Evolutionary conservation across 169 alveolate species (phyloP).

Genomic region (Ichthyophthirius multifiliis): DNA sequence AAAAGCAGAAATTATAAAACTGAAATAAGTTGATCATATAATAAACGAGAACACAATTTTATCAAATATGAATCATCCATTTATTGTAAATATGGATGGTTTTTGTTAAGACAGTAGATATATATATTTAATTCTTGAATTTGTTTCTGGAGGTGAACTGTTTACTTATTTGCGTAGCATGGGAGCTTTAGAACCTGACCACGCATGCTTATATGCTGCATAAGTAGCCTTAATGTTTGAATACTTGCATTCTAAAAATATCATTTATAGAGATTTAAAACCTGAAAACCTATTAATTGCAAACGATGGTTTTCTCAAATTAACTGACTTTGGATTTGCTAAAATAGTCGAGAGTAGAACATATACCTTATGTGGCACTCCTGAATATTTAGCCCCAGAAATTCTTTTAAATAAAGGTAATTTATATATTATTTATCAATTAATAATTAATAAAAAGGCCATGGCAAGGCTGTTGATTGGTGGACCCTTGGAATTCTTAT

Average conservation of each 20-base stretch:
- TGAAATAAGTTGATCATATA: conserved; percentile 91
- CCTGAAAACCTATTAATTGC: conserved; percentile 93
- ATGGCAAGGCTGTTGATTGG: conserved; percentile 85
- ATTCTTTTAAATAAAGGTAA: conserved; percentile 67
- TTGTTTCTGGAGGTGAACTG: conserved; percentile 96
- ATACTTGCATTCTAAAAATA: conserved; percentile 68
- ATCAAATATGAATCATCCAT: conserved; percentile 92
- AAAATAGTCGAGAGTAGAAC: conserved; percentile 73
- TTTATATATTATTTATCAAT: no score
- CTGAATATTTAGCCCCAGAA: conserved; percentile 88
- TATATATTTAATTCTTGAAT: conserved; percentile 92
- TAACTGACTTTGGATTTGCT: conserved; percentile 99
- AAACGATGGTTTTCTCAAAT: conserved; percentile 95
- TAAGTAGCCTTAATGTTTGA: conserved; percentile 88
- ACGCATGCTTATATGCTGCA: conserved; percentile 94
- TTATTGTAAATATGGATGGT: conserved; percentile 81
- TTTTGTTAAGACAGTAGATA: conserved; percentile 89
- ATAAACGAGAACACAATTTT: conserved; percentile 93
- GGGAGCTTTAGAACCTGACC: conserved; percentile 90
- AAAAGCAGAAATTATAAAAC: conserved; percentile 67
- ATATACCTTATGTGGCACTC: conserved; percentile 89
- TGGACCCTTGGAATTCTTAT: conserved; percentile 81
- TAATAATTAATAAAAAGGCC: conserved; percentile 24
- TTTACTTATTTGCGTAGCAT: conserved; percentile 90
- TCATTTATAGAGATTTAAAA: conserved; percentile 78